Base-by-base conservation (phyloP, 2,329 filamentous ascomycete species). In the Claviceps sp. region DNA sequence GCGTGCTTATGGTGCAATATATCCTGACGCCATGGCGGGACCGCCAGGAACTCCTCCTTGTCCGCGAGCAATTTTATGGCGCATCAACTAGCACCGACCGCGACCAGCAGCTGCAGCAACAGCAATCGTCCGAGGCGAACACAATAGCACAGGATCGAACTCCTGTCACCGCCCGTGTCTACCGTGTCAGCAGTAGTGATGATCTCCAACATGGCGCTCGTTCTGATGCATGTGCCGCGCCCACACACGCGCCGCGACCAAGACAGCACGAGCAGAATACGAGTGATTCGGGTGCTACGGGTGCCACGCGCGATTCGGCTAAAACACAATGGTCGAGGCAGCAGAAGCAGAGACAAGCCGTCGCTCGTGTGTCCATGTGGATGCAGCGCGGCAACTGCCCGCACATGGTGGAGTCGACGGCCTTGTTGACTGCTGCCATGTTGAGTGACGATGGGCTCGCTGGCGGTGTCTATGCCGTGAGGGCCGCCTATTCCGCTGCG, bases 381-480 rank as follows among this genome's bases (percentile, higher is more conserved):
- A 81, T 85, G 75, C 77, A 84, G 61, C 79, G 85, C 63, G 82
- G 82, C 57, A 80, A 80, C 60, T 85, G 89, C 55, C 87, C 87
- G 51, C 84, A 91, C 69, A 75, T 89, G 67, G 78, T 91, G 51
- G 87, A 91, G 68, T 86, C 84, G 38, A 90, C 87, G 43, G 84
- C 84, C 2, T 76, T 89, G 56, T 72, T 93, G 54, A 79, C 79
- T 58, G 81, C 85, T 55, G 85, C 85, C 30, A 70, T 83, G 20
- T 68, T 89, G 49, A 78, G 81, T 61, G 85, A 89, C 68, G 71
- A 72, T 55, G 63, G 65, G n/a, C 69, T 74, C 43, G 72, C 72
- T 45, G 70, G 48, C 30, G 41, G 48, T 18, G 18, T 72, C 48
- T 83, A 85, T 67, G 78, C 81, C 47, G 73, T 84, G 44, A 73